phyloP scores from a whole-genome alignment of 23 red algal genomes.

The Gracilaria vermiculophylla region DNA sequence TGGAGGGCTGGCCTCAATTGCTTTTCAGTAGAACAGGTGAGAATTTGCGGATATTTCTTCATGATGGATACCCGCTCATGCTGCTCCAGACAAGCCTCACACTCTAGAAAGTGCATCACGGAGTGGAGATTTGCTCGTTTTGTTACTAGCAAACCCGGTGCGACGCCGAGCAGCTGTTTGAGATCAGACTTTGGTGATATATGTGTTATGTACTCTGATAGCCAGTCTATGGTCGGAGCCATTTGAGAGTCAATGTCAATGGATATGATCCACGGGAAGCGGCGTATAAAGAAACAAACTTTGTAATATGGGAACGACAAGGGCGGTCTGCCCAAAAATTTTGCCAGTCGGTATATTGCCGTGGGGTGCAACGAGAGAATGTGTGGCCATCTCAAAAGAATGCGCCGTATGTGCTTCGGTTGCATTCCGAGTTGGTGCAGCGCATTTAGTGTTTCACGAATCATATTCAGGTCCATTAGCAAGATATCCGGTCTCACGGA shows the following conservation, averaged over 20 bases:
- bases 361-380: constrained; percentile 13
- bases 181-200: not conserved
- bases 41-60: constrained; percentile 1
- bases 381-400: constrained; percentile 22
- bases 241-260: constrained; percentile 56
- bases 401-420: not conserved
- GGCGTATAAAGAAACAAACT: constrained; percentile 42
- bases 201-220: not conserved
- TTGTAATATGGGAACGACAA: constrained; percentile 21
- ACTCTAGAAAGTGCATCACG: constrained; percentile 9
- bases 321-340: not conserved
- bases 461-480: not conserved
- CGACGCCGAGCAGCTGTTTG: not conserved
- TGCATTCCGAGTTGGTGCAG: not conserved
- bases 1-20: constrained; percentile 2
- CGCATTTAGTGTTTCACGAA: not conserved
- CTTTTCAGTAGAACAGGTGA: constrained; percentile 21
- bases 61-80: not conserved
- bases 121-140: not conserved
- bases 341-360: not conserved
- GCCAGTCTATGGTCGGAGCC: constrained; percentile 22
- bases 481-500: not conserved
- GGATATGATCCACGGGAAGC: constrained; percentile 64
- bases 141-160: constrained; percentile 21
- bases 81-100: not conserved